Base-by-base conservation (phyloP, 441 rosid genomes). In the Capsella rubella region DNA sequence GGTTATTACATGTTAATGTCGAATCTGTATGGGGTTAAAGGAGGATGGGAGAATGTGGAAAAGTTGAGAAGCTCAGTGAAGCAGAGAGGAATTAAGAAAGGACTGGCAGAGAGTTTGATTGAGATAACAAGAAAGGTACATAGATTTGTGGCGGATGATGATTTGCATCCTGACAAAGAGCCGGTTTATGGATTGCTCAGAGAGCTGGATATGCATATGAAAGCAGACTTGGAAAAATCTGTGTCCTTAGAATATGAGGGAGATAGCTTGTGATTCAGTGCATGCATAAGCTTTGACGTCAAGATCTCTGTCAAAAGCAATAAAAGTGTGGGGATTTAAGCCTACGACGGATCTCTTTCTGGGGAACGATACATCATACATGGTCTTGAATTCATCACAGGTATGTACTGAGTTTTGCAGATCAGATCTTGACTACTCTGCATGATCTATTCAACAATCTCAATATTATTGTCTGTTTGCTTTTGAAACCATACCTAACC, bases 1-100 rank as follows among this genome's bases (percentile, higher is more conserved):
- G 90, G 90, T 47, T 87, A 86, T 60, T 81, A 84, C 49, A 64
- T 86, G 59, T 29, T 84, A 57, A 75, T 86, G 43, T 87, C 88
- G 25, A 82, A 82, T 65, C 75, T 86, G 56, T 87, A 87, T 76
- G 90, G 84, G 57, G 71, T 75, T 46, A 77, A 83, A 6, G 83
- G 84, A 32, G 83, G 81, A 42, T 84, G 90, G 90, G 75, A 73
- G 27, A 69, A 74, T 25, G 60, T 80, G 67, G 85, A 79, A 45
- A 78, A 80, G 59, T 8, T 87, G 59, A 85, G 87, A 74, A 64
- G 27, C 54, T 34, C 65, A n/a, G 79, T 87, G 61, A 85, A 72
- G 60, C 72, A 73, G 63, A 87, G 75, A 43, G 80, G 82, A 29
- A 73, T 84, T 15, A 85, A 78, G 78, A 87, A 79, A 69, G 75